Percentiles rank a stretch among this genome's conserved stretches.
phyloP scores from a whole-genome alignment of 1,284 basidiomycete species.

The Retiboletus fuscus region DNA sequence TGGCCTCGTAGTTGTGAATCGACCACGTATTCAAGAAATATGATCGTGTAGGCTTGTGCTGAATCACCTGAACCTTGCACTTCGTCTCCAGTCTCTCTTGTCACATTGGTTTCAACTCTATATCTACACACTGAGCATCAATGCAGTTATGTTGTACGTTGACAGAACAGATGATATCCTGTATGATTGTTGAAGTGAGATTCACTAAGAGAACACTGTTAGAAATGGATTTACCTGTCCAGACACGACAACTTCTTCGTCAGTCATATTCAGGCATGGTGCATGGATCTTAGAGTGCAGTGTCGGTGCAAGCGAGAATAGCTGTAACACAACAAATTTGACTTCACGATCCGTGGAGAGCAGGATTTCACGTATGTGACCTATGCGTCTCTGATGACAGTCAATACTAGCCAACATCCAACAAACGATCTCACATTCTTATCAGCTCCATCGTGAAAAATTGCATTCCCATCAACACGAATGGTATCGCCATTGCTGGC shows the following conservation, averaged over 20 bases:
- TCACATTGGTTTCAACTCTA: neutral
- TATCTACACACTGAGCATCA: neutral
- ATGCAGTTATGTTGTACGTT: neutral
- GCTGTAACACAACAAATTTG: conserved; percentile 1
- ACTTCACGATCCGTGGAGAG: neutral
- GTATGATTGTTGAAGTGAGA: neutral
- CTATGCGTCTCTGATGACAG: neutral
- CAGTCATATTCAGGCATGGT: neutral
- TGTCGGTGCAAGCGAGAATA: neutral
- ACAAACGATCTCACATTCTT: neutral
- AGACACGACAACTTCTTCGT: neutral
- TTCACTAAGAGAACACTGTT: neutral
- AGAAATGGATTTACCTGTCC: neutral
- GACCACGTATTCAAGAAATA: conserved; percentile 2
- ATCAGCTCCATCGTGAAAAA: neutral
- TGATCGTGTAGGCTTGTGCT: neutral
- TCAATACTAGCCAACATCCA: neutral
- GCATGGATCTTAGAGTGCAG: neutral
- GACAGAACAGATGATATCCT: neutral
- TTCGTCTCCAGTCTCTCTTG: neutral
- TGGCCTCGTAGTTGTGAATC: neutral
- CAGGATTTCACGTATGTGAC: neutral
- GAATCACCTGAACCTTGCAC: neutral
- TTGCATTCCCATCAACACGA: neutral
- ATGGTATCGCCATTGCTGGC: neutral